Evolutionary conservation across 2,329 filamentous ascomycete species (phyloP).

Genomic region (Chrysoporthe deuterocubensis): DNA sequence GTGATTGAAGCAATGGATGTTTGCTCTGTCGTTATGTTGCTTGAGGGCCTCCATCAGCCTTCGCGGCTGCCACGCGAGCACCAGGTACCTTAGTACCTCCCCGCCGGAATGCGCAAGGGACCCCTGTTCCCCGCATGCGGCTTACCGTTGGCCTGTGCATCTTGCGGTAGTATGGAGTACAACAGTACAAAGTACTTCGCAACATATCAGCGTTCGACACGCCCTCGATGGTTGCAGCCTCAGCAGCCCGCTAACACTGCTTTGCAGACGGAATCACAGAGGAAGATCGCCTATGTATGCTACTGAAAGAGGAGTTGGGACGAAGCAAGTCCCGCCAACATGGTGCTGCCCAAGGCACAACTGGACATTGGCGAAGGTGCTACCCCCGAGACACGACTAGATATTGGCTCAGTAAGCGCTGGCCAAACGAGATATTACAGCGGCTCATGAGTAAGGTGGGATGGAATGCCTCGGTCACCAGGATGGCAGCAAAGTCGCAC

Average conservation of each 20-base stretch:
- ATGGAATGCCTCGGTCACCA: neutral
- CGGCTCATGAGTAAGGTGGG: neutral
- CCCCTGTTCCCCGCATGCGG: conserved; percentile 13
- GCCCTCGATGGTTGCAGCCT: neutral
- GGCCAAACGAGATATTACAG: neutral
- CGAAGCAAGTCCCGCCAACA: neutral
- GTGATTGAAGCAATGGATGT: neutral
- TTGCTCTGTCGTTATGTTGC: neutral
- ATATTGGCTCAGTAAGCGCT: neutral
- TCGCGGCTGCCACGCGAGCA: conserved; percentile 9
- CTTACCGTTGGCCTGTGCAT: conserved; percentile 10
- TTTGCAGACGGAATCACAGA: neutral
- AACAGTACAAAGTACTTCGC: neutral
- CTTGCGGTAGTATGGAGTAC: conserved; percentile 1
- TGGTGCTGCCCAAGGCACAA: neutral
- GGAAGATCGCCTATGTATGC: neutral
- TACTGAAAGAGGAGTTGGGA: neutral
- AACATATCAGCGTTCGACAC: neutral
- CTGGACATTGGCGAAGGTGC: neutral
- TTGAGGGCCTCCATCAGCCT: neutral
- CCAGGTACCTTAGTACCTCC: conserved; percentile 1
- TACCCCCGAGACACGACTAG: neutral
- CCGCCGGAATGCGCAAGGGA: neutral
- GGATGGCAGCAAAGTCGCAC: neutral
- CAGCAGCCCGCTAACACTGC: neutral